phyloP scores from a whole-genome alignment of 2,329 filamentous ascomycete species.

The Bipolaris zeicola region DNA sequence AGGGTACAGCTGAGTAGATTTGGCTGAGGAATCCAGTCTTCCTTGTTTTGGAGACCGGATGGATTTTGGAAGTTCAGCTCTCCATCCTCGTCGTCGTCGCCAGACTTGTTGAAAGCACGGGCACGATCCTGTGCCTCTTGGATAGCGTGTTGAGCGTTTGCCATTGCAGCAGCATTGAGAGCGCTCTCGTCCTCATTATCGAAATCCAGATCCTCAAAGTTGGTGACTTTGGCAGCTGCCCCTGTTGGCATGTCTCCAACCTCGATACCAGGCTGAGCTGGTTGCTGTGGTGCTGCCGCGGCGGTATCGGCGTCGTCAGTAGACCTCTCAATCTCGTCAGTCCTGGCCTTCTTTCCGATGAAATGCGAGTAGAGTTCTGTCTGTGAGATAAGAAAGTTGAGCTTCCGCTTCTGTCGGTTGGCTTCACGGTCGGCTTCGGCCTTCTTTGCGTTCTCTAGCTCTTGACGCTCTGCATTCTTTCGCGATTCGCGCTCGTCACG shows the following conservation, averaged over 20 bases:
- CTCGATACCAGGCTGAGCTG: constrained; percentile 53
- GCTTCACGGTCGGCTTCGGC: constrained; percentile 97
- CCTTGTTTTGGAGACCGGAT: constrained; percentile 89
- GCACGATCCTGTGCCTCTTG: constrained; percentile 93
- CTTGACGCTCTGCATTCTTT: constrained; percentile 92
- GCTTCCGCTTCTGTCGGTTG: constrained; percentile 95
- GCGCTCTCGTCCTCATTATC: constrained; percentile 90
- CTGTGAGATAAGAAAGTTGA: constrained; percentile 99
- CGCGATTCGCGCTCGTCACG: constrained; percentile 93
- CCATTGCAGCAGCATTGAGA: constrained; percentile 82
- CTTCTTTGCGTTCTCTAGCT: constrained; percentile 94
- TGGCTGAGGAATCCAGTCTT: constrained; percentile 79
- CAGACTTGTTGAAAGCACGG: constrained; percentile 81
- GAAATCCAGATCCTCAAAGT: constrained; percentile 94
- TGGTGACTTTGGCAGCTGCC: constrained; percentile 75
- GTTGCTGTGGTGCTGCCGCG: constrained; percentile 47
- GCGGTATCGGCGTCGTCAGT: constrained; percentile 72
- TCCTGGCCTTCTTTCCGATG: constrained; percentile 99
- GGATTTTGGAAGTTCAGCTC: constrained; percentile 99
- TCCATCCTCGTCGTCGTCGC: constrained; percentile 68
- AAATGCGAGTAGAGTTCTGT: constrained; percentile 99
- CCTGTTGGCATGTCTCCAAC: constrained; percentile 56
- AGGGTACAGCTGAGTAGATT: constrained; percentile 91
- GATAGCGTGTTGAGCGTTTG: constrained; percentile 94
- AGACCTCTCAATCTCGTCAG: constrained; percentile 88